These are phyloP conservation scores for sorghum (Sorghum bicolor) DNA, from an alignment of 176 grass and related monocot species.

Conservation along the genomic window DNA sequence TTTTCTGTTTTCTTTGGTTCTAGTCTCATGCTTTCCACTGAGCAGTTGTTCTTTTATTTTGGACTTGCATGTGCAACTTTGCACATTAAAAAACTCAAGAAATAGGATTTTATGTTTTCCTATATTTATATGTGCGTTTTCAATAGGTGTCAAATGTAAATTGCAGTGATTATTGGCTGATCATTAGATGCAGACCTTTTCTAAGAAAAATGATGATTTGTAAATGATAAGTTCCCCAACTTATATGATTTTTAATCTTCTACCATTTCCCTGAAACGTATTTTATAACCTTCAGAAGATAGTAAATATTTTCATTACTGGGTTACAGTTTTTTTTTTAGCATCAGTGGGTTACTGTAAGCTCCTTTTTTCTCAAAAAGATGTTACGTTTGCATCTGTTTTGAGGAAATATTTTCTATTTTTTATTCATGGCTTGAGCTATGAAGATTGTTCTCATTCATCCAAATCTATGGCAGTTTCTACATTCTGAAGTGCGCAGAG, in stretches of 20 bases:
- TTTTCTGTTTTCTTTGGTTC: too few species aligned
- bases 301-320: background rate
- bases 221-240: background rate
- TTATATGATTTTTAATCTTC: background rate
- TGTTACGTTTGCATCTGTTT: background rate
- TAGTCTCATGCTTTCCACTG: background rate
- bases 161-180: background rate
- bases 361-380: background rate
- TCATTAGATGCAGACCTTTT: background rate
- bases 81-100: background rate
- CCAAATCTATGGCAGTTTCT: background rate
- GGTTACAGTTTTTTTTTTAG: too few species aligned
- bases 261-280: background rate
- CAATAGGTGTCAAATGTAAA: background rate
- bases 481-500: background rate
- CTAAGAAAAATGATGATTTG: background rate
- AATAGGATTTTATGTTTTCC: background rate
- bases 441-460: background rate
- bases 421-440: background rate
- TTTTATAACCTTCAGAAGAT: background rate
- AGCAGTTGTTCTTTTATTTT: background rate
- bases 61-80: background rate
- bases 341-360: background rate
- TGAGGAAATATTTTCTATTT: background rate
- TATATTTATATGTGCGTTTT: background rate